These are phyloP conservation scores for Didymellaceae sp. DNA, from an alignment of 2,329 filamentous ascomycete species.

Conservation along the genomic window DNA sequence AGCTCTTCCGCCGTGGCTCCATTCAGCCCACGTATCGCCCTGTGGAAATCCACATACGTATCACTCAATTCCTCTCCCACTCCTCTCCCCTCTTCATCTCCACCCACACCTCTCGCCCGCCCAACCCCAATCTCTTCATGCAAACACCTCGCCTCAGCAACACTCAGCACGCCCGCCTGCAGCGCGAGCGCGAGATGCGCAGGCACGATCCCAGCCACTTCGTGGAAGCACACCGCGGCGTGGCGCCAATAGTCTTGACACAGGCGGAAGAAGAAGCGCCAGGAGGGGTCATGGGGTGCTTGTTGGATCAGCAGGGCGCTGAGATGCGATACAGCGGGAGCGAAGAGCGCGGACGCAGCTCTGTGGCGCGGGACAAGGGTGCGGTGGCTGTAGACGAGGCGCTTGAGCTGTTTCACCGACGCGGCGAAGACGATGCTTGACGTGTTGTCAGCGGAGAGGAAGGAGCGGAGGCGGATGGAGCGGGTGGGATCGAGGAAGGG, in stretches of 20 bases:
- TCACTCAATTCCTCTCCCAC: not conserved
- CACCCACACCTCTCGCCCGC: no score
- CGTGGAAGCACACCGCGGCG: not conserved
- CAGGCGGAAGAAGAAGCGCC: conserved; percentile 8
- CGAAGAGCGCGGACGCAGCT: conserved; percentile 4
- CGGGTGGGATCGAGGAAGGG: not conserved
- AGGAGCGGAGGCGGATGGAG: conserved; percentile 5
- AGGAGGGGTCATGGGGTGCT: conserved; percentile 1
- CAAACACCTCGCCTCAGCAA: not conserved
- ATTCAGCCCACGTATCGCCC: not conserved
- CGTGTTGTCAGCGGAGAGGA: conserved; percentile 1
- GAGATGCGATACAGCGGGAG: conserved; percentile 1
- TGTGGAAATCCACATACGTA: conserved; percentile 7
- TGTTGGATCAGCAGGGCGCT: conserved; percentile 9
- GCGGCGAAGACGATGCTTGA: conserved; percentile 1
- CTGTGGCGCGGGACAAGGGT: not conserved
- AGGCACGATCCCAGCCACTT: not conserved
- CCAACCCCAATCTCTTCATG: conserved; percentile 2
- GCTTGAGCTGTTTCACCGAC: conserved; percentile 11
- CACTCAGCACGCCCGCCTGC: not conserved
- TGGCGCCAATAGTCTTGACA: conserved; percentile 8
- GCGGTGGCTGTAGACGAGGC: conserved; percentile 5
- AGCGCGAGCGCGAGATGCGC: conserved; percentile 4
- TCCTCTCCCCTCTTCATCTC: no score
- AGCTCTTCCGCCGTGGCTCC: conserved; percentile 33